Evolutionary conservation across 306 rosid species (phyloP).

Genomic region (Glycine latifolia): DNA sequence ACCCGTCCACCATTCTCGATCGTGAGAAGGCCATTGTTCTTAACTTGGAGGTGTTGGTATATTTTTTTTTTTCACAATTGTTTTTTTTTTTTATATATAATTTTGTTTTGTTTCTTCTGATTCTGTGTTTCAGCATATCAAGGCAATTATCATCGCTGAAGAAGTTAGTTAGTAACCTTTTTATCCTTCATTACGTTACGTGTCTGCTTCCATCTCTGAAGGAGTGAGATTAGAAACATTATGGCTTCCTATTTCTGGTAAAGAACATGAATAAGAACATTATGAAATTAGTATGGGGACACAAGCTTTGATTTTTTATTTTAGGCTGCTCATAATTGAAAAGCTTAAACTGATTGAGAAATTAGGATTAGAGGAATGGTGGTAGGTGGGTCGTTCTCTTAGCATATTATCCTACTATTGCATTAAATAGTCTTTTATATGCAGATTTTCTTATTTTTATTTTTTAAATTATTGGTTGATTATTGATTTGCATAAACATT

Average conservation of each 20-base stretch:
- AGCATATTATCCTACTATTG: slow-evolving; percentile 1
- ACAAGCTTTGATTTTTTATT: slow-evolving; percentile 23
- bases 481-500: too few species aligned
- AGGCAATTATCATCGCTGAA: slow-evolving; percentile 93
- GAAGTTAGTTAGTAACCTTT: slow-evolving; percentile 62
- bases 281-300: slow-evolving; percentile 4
- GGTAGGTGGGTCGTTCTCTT: slow-evolving; percentile 8
- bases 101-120: slow-evolving; percentile 3
- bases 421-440: neutral
- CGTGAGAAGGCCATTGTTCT: slow-evolving; percentile 95
- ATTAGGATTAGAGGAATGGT: slow-evolving; percentile 13
- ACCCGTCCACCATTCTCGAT: slow-evolving; percentile 44
- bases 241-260: neutral
- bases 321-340: neutral
- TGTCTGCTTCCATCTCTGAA: too few species aligned
- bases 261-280: neutral
- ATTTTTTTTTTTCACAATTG: too few species aligned
- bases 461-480: too few species aligned
- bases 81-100: too few species aligned
- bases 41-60: slow-evolving; percentile 50
- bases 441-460: too few species aligned
- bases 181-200: neutral
- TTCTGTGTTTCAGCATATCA: slow-evolving; percentile 77
- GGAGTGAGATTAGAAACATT: neutral
- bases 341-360: slow-evolving; percentile 10